These are phyloP conservation scores for Starmerella potacharoeniae DNA, from an alignment of 805 yeast species.

Conservation along the genomic window DNA sequence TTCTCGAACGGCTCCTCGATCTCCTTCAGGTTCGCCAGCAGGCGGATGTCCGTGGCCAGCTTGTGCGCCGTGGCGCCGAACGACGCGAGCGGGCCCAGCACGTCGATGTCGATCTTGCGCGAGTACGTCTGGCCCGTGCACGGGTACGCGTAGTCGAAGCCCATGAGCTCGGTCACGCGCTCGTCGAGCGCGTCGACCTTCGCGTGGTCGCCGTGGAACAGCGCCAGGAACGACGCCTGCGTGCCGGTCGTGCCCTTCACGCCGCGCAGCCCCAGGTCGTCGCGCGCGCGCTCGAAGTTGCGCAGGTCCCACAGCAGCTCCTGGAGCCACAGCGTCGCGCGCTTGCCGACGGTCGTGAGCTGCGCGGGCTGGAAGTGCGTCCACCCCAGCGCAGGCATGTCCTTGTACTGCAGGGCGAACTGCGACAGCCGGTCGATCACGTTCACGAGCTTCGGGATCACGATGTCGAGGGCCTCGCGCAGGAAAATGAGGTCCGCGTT, in stretches of 20 bases:
- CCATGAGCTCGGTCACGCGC: slow-evolving; percentile 83
- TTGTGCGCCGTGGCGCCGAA: slow-evolving; percentile 95
- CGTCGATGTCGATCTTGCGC: slow-evolving; percentile 93
- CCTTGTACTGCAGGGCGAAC: slow-evolving; percentile 87
- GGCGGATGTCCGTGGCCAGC: slow-evolving; percentile 92
- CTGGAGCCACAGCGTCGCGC: slow-evolving; percentile 96
- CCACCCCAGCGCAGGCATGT: slow-evolving; percentile 96
- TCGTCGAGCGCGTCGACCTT: slow-evolving; percentile 88
- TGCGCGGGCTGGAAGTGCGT: slow-evolving; percentile 99
- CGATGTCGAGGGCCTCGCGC: slow-evolving; percentile 86
- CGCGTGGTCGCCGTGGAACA: slow-evolving; percentile 94
- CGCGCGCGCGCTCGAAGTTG: slow-evolving; percentile 89
- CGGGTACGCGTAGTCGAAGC: slow-evolving; percentile 91
- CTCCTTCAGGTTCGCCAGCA: slow-evolving; percentile 93
- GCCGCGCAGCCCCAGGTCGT: slow-evolving; percentile 92
- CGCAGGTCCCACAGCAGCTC: slow-evolving; percentile 96
- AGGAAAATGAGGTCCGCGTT: slow-evolving; percentile 94
- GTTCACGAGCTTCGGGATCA: slow-evolving; percentile 90
- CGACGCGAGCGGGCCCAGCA: slow-evolving; percentile 81
- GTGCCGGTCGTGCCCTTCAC: slow-evolving; percentile 99
- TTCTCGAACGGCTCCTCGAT: slow-evolving; percentile 97
- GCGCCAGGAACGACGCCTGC: slow-evolving; percentile 88
- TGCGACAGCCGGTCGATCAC: slow-evolving; percentile 81
- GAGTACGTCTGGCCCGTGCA: slow-evolving; percentile 99
- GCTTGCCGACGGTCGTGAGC: slow-evolving; percentile 95